Conservation (phyloP, 495 filamentous ascomycete species). For the Hypoxylon perforatum region DNA sequence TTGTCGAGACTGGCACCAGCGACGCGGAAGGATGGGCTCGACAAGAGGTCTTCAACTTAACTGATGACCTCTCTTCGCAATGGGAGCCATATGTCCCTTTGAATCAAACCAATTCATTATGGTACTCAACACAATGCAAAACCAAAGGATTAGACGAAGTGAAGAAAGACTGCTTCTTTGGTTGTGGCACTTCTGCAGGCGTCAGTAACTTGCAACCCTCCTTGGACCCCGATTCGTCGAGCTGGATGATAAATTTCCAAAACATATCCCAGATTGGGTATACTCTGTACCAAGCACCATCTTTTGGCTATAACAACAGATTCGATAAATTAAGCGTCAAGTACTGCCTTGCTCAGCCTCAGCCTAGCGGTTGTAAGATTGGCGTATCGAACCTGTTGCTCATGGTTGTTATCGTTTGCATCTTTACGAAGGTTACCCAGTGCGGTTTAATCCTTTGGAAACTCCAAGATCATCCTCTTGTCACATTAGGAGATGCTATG, state of each 20-base stretch:
- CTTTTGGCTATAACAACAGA: background rate
- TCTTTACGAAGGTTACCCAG: slow-evolving; percentile 4
- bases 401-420: slow-evolving; percentile 14
- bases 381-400: slow-evolving; percentile 14
- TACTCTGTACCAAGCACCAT: background rate
- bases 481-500: slow-evolving; percentile 17
- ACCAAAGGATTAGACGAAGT: background rate
- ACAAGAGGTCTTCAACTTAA: slow-evolving; percentile 12
- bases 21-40: slow-evolving; percentile 17
- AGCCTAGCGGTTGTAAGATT: background rate
- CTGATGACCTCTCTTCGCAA: background rate
- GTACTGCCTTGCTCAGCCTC: slow-evolving; percentile 20
- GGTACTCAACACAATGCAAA: slow-evolving; percentile 35
- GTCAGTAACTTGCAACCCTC: no score
- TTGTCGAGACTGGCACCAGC: slow-evolving; percentile 19
- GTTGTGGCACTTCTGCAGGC: background rate
- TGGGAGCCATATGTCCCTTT: slow-evolving; percentile 20
- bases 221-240: background rate
- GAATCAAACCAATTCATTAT: slow-evolving; percentile 18
- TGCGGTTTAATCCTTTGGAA: slow-evolving; percentile 16
- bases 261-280: background rate
- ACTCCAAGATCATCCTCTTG: slow-evolving; percentile 5
- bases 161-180: background rate
- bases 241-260: background rate
- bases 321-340: background rate